Base-by-base conservation (phyloP, 2,329 filamentous ascomycete species). In the Fusarium staphyleae region DNA sequence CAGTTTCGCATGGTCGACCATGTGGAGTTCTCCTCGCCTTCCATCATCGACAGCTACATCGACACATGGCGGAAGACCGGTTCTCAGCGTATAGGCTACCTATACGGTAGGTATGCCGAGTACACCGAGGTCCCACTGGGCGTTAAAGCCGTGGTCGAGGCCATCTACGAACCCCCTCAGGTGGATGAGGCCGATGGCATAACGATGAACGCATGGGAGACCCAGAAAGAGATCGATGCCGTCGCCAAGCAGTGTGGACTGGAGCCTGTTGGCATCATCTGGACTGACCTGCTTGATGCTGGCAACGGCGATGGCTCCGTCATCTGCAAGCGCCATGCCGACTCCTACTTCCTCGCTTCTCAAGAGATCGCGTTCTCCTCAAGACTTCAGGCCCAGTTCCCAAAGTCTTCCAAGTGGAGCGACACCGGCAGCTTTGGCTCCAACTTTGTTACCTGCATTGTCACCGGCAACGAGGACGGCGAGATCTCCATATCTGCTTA, bases 1-100 rank as follows among this genome's bases (percentile, higher is more conserved):
- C 82, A 88, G 15, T 99, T 93, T 73, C 91, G 95, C 44, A 97
- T 95, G 90, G 93, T 99, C 3, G 95, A 99, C 68, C 95, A 99
- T 72, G 95, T 99, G 59, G 96, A 99, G 74, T 98, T 99, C 70
- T 87, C 93, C 2, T 88, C 90, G 1, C 87, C 91, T 3, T 82
- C 86, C 47, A 84, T 98, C 28, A 90, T 98, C 66, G 90, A 99
- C 70, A 86, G 84, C n/a, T 86, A 98, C 50, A 86, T 99, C 61
- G 87, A 97, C 68, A 90, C 93, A 52, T 99, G 95, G 93, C 84
- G 96, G 65, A 87, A 85, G 62, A 92, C 90, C 2, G 93, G 92
- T 4, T 77, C 83, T 22, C 95, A 99, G 72, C 84, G 95, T 33
- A 73, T 98, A 39, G 95, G 93, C 5, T 96, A 93, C 67, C 77